These are phyloP conservation scores for Rhizopus delemar DNA, from an alignment of 371 early-diverging fungal species.

Conservation along the genomic window DNA sequence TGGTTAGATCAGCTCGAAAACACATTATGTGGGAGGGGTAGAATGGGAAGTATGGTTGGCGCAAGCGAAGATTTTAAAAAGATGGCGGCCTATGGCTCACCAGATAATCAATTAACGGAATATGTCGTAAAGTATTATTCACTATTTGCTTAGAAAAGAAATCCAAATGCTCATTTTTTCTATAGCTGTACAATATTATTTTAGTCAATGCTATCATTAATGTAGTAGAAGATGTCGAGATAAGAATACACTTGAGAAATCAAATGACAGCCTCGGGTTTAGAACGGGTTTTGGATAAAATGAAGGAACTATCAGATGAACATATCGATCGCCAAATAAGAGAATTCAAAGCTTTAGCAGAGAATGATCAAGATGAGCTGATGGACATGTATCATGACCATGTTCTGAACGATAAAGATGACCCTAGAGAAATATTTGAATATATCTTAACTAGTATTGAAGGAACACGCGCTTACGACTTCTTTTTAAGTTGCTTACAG, in stretches of 20 bases:
- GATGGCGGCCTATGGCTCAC: slow-evolving; percentile 55
- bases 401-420: slow-evolving; percentile 74
- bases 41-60: slow-evolving; percentile 84
- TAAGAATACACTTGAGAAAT: slow-evolving; percentile 76
- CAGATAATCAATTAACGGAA: slow-evolving; percentile 77
- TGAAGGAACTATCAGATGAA: slow-evolving; percentile 67
- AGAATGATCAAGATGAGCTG: slow-evolving; percentile 78
- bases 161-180: neutral
- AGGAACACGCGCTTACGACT: slow-evolving; percentile 75
- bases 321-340: slow-evolving; percentile 73
- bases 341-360: slow-evolving; percentile 71
- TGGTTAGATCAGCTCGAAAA: slow-evolving; percentile 76
- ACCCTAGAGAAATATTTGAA: slow-evolving; percentile 80
- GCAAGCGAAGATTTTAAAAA: slow-evolving; percentile 76
- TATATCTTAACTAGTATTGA: slow-evolving; percentile 72
- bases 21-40: slow-evolving; percentile 76
- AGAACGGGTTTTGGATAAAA: slow-evolving; percentile 70
- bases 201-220: slow-evolving; percentile 83
- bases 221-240: slow-evolving; percentile 76
- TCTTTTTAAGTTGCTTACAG: slow-evolving; percentile 77
- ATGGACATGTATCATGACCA: slow-evolving; percentile 78
- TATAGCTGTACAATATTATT: slow-evolving; percentile 73
- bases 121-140: slow-evolving; percentile 56
- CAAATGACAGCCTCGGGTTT: slow-evolving; percentile 78
- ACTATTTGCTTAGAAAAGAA: neutral